A percentile compares a stretch with the other conserved stretches of the same genome.
These are phyloP conservation scores for Porcisia hertigi DNA, from an alignment of 208 protist genomes.

Conservation along the genomic window DNA sequence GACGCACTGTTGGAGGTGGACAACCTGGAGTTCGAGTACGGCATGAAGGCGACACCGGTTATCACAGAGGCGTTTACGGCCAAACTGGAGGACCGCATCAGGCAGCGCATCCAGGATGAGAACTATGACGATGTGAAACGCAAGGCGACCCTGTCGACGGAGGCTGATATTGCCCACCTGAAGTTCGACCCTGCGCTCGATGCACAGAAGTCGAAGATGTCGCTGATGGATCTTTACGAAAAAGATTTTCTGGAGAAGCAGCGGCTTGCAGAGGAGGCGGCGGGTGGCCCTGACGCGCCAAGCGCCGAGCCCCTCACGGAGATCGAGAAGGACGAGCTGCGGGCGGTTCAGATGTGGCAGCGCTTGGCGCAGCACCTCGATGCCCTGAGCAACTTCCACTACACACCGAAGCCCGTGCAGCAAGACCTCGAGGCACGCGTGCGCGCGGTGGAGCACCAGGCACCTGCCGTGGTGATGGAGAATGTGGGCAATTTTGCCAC, in stretches of 20 bases:
- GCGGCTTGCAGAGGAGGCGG: slow-evolving; percentile 62
- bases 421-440: slow-evolving; percentile 86
- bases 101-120: slow-evolving; percentile 73
- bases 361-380: slow-evolving; percentile 89
- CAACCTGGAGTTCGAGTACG: slow-evolving; percentile 88
- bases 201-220: slow-evolving; percentile 88
- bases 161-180: slow-evolving; percentile 64
- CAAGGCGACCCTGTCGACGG: slow-evolving; percentile 41
- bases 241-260: slow-evolving; percentile 88
- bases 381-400: slow-evolving; percentile 92
- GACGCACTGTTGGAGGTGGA: slow-evolving; percentile 87
- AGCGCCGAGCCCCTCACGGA: slow-evolving; percentile 87
- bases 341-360: slow-evolving; percentile 90
- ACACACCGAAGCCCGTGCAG: slow-evolving; percentile 88
- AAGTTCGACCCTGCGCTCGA: slow-evolving; percentile 65
- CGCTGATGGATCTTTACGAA: slow-evolving; percentile 92
- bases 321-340: slow-evolving; percentile 91
- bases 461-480: slow-evolving; percentile 84
- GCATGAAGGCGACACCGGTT: slow-evolving; percentile 85
- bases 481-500: slow-evolving; percentile 84
- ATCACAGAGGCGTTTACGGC: slow-evolving; percentile 84
- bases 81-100: slow-evolving; percentile 88
- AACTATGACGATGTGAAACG: slow-evolving; percentile 87
- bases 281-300: slow-evolving; percentile 29
- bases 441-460: slow-evolving; percentile 81